Conservation (phyloP, 2,329 filamentous ascomycete genomes). For the Magnaporthales sp. region DNA sequence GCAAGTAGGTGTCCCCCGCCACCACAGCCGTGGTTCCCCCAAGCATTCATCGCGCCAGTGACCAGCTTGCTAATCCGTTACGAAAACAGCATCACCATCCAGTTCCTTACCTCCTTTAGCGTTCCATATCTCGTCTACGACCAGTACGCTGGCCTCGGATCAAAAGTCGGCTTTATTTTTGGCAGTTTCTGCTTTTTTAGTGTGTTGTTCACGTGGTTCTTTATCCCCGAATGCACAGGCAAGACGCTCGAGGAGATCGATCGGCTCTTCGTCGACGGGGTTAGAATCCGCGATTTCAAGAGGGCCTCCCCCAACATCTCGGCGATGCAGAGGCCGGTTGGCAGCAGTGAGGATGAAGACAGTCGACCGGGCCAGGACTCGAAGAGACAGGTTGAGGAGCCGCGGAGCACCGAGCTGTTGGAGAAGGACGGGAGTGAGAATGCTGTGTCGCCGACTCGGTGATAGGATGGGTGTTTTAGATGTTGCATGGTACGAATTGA, state of each 20-base stretch:
- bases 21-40: not conserved
- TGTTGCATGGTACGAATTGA: not conserved
- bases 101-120: slow-evolving; percentile 8
- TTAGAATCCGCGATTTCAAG: not conserved
- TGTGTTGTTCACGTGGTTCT: not conserved
- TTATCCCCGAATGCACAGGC: slow-evolving; percentile 5
- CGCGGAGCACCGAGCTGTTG: not conserved
- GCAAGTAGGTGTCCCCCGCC: not conserved
- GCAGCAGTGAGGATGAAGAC: not conserved
- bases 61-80: slow-evolving; percentile 14
- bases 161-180: slow-evolving; percentile 10
- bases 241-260: slow-evolving; percentile 10
- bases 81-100: slow-evolving; percentile 19
- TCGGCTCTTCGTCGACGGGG: slow-evolving; percentile 8
- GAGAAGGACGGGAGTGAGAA: not conserved
- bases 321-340: not conserved
- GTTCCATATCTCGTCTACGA: slow-evolving; percentile 7
- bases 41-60: too few relatives aligned
- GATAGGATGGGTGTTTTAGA: too few relatives aligned
- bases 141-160: slow-evolving; percentile 8
- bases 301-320: not conserved
- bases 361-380: not conserved
- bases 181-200: slow-evolving; percentile 6
- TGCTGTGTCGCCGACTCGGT: too few relatives aligned
- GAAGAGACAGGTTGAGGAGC: not conserved